These are phyloP conservation scores for Lathyrus tuberosus DNA, from an alignment of 306 rosid genomes.

Conservation along the genomic window DNA sequence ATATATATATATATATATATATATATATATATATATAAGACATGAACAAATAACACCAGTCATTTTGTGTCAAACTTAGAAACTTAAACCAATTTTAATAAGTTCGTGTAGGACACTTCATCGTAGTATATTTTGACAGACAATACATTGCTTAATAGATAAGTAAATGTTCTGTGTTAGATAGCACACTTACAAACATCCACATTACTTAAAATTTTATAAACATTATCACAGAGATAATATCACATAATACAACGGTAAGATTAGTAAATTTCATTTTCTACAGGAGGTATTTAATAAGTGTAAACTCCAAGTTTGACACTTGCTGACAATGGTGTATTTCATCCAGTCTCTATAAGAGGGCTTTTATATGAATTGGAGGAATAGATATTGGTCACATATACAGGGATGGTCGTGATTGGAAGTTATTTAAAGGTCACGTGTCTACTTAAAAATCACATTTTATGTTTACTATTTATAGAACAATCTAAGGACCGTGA, in stretches of 20 bases:
- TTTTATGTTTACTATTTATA: neutral
- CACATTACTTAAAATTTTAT: neutral
- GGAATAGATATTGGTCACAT: neutral
- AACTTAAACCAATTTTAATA: neutral
- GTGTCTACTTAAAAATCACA: neutral
- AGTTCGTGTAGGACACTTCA: neutral
- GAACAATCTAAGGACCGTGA: neutral
- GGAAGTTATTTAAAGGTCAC: conserved; percentile 7
- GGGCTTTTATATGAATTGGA: conserved; percentile 3
- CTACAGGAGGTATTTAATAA: neutral
- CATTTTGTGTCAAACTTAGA: neutral
- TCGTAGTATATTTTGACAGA: neutral
- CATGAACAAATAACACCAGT: neutral
- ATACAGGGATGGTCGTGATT: neutral
- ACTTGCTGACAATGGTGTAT: neutral
- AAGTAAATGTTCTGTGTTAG: neutral
- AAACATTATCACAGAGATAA: neutral
- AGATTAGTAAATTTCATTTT: neutral
- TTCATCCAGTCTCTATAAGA: neutral
- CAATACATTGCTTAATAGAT: neutral
- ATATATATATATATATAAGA: neutral
- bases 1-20: neutral
- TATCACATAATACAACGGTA: neutral
- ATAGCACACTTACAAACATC: neutral
- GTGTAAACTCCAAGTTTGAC: neutral